Conservation (phyloP, 306 rosid species). For the Corylus avellana region DNA sequence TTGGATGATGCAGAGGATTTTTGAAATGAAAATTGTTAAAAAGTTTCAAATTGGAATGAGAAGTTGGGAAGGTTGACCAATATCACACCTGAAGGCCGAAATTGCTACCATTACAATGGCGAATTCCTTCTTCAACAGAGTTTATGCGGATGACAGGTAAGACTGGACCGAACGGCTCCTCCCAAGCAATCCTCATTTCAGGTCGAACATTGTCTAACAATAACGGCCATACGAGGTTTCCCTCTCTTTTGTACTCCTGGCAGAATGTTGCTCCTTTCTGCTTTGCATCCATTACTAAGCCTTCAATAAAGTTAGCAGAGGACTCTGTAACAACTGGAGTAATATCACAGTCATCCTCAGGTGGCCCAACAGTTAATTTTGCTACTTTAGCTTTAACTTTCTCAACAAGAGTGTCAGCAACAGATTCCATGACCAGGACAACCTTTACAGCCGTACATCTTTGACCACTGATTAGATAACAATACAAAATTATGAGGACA, state of each 20-base stretch:
- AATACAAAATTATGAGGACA: not conserved
- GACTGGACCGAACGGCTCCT: conserved; percentile 96
- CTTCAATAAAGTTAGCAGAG: conserved; percentile 88
- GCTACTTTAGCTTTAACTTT: conserved; percentile 79
- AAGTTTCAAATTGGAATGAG: not conserved
- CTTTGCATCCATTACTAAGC: conserved; percentile 80
- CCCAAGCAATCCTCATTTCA: conserved; percentile 99
- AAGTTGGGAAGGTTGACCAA: not conserved
- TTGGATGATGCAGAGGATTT: not conserved
- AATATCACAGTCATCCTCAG: conserved; percentile 75
- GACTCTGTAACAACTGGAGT: conserved; percentile 92
- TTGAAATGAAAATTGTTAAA: not conserved
- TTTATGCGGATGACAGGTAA: conserved; percentile 82
- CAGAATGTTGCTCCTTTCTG: conserved; percentile 95
- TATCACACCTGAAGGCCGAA: conserved; percentile 87
- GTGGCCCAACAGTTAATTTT: conserved; percentile 77
- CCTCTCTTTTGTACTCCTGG: conserved; percentile 89
- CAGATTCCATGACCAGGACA: conserved; percentile 84
- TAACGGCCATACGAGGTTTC: conserved; percentile 96
- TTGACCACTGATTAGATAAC: conserved; percentile 70
- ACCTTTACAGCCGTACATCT: conserved; percentile 98
- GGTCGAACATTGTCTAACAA: conserved; percentile 84
- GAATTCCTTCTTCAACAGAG: conserved; percentile 93
- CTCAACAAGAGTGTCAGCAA: conserved; percentile 85
- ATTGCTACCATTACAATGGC: conserved; percentile 98